Evolutionary conservation across 1,284 basidiomycete genomes (phyloP).

Genomic region (Tetrapyrgos nigripes): DNA sequence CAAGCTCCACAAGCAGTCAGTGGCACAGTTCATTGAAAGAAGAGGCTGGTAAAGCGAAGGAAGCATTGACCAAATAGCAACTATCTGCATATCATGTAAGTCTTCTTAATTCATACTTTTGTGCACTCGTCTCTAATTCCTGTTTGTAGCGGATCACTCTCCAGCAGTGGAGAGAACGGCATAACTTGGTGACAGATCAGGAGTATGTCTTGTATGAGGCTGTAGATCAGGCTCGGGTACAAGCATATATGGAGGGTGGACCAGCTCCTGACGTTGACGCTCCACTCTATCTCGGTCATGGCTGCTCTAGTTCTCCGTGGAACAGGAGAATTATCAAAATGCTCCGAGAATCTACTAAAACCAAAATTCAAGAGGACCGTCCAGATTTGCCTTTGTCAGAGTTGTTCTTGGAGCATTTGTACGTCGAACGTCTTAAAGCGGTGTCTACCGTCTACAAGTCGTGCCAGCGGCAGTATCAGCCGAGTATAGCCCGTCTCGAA

Average conservation of each 20-base stretch:
- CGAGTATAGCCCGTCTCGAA: background rate
- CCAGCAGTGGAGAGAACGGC: background rate
- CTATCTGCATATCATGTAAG: background rate
- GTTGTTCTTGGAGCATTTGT: background rate
- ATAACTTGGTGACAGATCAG: background rate
- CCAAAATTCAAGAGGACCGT: background rate
- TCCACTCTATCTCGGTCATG: background rate
- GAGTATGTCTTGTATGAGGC: background rate
- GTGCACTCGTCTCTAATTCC: background rate
- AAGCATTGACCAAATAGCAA: too few species aligned
- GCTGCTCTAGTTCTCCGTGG: background rate
- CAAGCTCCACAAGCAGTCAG: too few species aligned
- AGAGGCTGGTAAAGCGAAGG: too few species aligned
- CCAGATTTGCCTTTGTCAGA: background rate
- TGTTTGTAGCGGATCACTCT: background rate
- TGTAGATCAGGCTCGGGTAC: background rate
- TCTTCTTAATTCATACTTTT: background rate
- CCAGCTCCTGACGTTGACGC: background rate
- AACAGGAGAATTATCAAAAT: background rate
- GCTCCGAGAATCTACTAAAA: background rate
- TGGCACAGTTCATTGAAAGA: too few species aligned
- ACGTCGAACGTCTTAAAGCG: background rate
- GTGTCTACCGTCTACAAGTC: background rate
- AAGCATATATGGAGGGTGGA: background rate
- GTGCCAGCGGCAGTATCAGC: background rate